Evolutionary conservation across 192 early-diverging fungal species (phyloP), one percentile per base, ranked within the genome.

Genomic region (Coemansia sp.): DNA sequence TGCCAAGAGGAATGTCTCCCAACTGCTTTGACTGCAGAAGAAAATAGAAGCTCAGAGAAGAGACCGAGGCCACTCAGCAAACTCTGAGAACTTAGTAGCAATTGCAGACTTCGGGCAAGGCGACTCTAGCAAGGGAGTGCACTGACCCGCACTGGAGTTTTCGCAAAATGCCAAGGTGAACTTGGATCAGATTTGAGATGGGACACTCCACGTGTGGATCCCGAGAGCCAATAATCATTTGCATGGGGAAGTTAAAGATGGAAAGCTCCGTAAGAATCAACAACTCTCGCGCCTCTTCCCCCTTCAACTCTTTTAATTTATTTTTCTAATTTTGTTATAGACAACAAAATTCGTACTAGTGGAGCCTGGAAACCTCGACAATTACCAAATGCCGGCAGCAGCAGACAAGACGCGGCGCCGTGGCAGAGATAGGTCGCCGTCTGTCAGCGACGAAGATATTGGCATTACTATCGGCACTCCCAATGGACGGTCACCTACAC

Each of bases 391-490:
- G 79, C 55, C 66, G 1, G 57, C 29, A 12, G 16, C 31, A 33
- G 57, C 57, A 13, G 74, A 80, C 27, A 73, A 70, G 43, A 54
- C 78, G 18, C 70, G 79, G 52, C 73, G 74, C 18, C 79, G 79
- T 6, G 73, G 70, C 29, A 63, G 67, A 24, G 78, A 80, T 20
- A 34, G 22, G 52, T 61, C 66, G n/a, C 49, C 68, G 18, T 20
- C 63, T 31, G 24, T 29, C 40, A 67, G 71, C 16, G 52, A 68
- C 57, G 67, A 68, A 33, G 65, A 83, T 47, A 67, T 83, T 3
- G 81, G 70, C 15, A 83, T 83, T 59, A 73, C 73, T 7, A 83
- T 83, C 13, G 73, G 66, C n/a, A 61, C 63, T 36, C 63, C 77
- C 3, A 68, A 69, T 49, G 64, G 70, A 10, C 73, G 65, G 7